phyloP scores from a whole-genome alignment of 2,329 filamentous ascomycete genomes.

The Calcarisporium arbuscula region DNA sequence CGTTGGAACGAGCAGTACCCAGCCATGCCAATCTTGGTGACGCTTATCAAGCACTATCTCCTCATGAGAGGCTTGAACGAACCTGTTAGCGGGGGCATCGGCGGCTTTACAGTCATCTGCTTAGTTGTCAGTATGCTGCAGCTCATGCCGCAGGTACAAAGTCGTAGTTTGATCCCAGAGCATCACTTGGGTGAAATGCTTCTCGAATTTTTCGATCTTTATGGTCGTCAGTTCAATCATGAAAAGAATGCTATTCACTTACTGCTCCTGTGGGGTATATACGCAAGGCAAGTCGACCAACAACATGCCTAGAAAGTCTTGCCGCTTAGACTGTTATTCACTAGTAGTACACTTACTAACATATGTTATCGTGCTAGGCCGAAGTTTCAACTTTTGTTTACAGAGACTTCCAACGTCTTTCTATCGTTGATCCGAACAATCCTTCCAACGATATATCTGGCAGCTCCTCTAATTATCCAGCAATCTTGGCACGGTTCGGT shows the following conservation, averaged over 20 bases:
- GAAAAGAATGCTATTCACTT: conserved; percentile 66
- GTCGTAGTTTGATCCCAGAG: conserved; percentile 48
- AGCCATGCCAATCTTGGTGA: conserved; percentile 78
- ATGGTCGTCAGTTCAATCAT: conserved; percentile 76
- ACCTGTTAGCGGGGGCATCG: conserved; percentile 82
- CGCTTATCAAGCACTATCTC: conserved; percentile 87
- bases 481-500: conserved; percentile 65
- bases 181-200: conserved; percentile 74
- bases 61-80: conserved; percentile 88
- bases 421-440: conserved; percentile 90
- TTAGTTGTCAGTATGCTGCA: conserved; percentile 86
- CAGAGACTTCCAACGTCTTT: conserved; percentile 61
- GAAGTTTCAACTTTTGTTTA: conserved; percentile 43
- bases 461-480: conserved; percentile 64
- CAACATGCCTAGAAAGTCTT: too few relatives aligned
- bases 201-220: conserved; percentile 83
- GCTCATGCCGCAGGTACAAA: conserved; percentile 65
- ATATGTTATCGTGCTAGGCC: conserved; percentile 24
- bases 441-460: conserved; percentile 82
- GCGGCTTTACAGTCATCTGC: conserved; percentile 91
- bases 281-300: conserved; percentile 57
- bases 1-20: conserved; percentile 75
- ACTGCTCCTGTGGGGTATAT: conserved; percentile 64
- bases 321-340: not conserved
- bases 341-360: not conserved